Evolutionary conservation across 2,329 filamentous ascomycete genomes (phyloP).

Genomic region (Sporothrix euskadiensis): DNA sequence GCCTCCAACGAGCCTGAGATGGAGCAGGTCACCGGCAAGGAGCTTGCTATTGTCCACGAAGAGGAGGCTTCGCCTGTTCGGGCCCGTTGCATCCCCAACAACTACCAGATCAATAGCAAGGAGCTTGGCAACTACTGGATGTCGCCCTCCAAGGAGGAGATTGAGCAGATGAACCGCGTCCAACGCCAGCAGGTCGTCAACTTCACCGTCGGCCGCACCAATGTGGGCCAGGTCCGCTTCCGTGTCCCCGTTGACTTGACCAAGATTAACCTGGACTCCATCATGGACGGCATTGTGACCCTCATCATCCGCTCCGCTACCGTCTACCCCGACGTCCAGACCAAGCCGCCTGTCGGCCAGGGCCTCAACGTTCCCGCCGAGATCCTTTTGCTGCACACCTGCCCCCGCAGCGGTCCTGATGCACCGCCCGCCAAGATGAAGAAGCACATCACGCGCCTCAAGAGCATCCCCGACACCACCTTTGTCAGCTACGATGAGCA

Average conservation of each 20-base stretch:
- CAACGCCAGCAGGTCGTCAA: slow-evolving; percentile 72
- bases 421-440: slow-evolving; percentile 49
- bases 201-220: slow-evolving; percentile 80
- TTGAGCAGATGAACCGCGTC: slow-evolving; percentile 76
- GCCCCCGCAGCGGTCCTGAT: slow-evolving; percentile 72
- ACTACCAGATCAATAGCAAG: slow-evolving; percentile 40
- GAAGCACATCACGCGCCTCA: slow-evolving; percentile 81
- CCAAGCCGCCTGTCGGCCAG: slow-evolving; percentile 82
- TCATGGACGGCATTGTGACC: slow-evolving; percentile 74
- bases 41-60: slow-evolving; percentile 77
- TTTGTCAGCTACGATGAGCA: slow-evolving; percentile 79
- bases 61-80: slow-evolving; percentile 52
- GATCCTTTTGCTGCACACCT: slow-evolving; percentile 89
- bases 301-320: slow-evolving; percentile 78
- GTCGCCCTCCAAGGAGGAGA: slow-evolving; percentile 70
- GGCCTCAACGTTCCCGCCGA: slow-evolving; percentile 88
- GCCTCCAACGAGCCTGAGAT: slow-evolving; percentile 53
- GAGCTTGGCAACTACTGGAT: slow-evolving; percentile 78
- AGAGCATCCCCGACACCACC: slow-evolving; percentile 74
- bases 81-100: slow-evolving; percentile 33
- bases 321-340: slow-evolving; percentile 74
- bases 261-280: slow-evolving; percentile 73
- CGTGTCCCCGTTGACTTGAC: slow-evolving; percentile 80
- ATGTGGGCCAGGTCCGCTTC: slow-evolving; percentile 81
- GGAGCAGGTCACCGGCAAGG: slow-evolving; percentile 71